Conservation (phyloP, 2,329 filamentous ascomycete species). For the Talaromyces albobiverticillius region DNA sequence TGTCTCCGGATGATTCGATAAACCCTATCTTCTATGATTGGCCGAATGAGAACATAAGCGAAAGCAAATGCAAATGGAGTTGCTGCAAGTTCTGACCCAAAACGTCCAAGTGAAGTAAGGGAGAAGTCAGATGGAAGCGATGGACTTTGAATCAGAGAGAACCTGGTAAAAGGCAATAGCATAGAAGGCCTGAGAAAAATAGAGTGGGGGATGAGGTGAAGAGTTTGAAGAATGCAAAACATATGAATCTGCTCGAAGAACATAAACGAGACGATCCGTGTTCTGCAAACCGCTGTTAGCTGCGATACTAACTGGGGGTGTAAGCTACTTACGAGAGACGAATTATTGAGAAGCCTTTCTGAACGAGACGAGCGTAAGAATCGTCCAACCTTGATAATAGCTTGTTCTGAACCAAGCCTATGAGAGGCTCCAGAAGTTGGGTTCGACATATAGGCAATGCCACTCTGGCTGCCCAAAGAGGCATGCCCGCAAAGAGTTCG, state of each 20-base stretch:
- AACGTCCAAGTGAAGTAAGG: slow-evolving; percentile 23
- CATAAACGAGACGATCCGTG: slow-evolving; percentile 33
- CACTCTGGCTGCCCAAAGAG: slow-evolving; percentile 37
- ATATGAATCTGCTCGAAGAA: slow-evolving; percentile 42
- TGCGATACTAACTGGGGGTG: slow-evolving; percentile 1
- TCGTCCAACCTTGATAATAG: neutral
- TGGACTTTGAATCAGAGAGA: slow-evolving; percentile 34
- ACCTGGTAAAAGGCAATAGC: slow-evolving; percentile 36
- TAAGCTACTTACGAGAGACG: slow-evolving; percentile 8
- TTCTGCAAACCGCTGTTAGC: slow-evolving; percentile 24
- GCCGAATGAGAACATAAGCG: slow-evolving; percentile 35
- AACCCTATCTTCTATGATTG: slow-evolving; percentile 37
- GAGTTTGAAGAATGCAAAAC: slow-evolving; percentile 42
- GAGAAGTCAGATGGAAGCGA: slow-evolving; percentile 28
- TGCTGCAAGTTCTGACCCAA: slow-evolving; percentile 26
- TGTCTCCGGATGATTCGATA: slow-evolving; percentile 39
- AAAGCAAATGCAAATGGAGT: slow-evolving; percentile 36
- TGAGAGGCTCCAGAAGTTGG: slow-evolving; percentile 33
- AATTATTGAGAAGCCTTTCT: slow-evolving; percentile 1
- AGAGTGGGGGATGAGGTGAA: slow-evolving; percentile 36
- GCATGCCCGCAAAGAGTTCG: slow-evolving; percentile 42
- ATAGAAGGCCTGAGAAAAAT: slow-evolving; percentile 29
- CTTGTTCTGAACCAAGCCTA: slow-evolving; percentile 27
- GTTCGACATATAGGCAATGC: slow-evolving; percentile 37
- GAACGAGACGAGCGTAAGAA: slow-evolving; percentile 19